Evolutionary conservation across 2,329 filamentous ascomycete species (phyloP).

Genomic region (Dendryphion nanum): DNA sequence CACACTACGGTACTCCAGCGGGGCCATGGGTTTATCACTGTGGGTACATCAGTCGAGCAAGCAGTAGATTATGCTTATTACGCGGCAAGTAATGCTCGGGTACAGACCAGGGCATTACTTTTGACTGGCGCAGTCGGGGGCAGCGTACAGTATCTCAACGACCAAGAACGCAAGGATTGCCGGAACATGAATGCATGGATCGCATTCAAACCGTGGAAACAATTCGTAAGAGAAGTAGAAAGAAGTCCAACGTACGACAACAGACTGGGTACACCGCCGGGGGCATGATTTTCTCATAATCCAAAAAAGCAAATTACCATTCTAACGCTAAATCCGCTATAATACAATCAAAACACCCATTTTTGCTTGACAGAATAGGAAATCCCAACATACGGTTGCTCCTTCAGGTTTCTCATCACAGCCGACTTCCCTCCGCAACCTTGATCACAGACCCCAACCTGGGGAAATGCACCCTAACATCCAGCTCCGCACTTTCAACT

Average conservation of each 20-base stretch:
- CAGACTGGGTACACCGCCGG: slow-evolving; percentile 18
- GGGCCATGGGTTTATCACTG: slow-evolving; percentile 42
- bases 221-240: slow-evolving; percentile 41
- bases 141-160: slow-evolving; percentile 25
- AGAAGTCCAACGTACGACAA: slow-evolving; percentile 33
- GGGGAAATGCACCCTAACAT: slow-evolving; percentile 42
- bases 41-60: slow-evolving; percentile 33
- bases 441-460: slow-evolving; percentile 40
- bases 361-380: too few relatives aligned
- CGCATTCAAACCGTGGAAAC: slow-evolving; percentile 37
- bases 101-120: slow-evolving; percentile 35
- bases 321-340: too few relatives aligned
- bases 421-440: slow-evolving; percentile 9
- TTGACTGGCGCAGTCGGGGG: slow-evolving; percentile 19
- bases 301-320: too few relatives aligned
- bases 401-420: too few relatives aligned
- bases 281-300: background rate
- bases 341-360: too few relatives aligned
- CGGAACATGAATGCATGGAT: slow-evolving; percentile 31
- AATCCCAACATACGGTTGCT: too few relatives aligned
- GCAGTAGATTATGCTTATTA: slow-evolving; percentile 41
- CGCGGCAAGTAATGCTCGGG: slow-evolving; percentile 31
- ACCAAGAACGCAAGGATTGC: slow-evolving; percentile 33
- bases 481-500: slow-evolving; percentile 24
- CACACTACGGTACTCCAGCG: slow-evolving; percentile 36